Evolutionary conservation across 768 basidiomycete genomes (phyloP), one percentile per base, ranked within the genome.

Genomic region (Boletus pseudo-olivaceus): DNA sequence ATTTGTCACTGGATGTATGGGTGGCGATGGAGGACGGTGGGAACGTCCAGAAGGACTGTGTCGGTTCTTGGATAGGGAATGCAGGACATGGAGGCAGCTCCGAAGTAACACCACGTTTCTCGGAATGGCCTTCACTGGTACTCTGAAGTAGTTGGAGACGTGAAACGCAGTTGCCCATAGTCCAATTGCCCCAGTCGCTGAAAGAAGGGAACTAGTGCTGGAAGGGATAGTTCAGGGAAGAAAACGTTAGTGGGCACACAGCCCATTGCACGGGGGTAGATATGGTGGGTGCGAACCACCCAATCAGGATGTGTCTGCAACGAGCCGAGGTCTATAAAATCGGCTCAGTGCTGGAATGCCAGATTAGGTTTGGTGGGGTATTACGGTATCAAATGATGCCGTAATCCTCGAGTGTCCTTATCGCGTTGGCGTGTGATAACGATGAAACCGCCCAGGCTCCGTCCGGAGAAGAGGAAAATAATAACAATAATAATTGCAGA

Each of bases 21-120:
- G 63, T 57, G 3, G 80, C 71, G 15, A 85, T 76, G 15, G 75
- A 63, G 0, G 83, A 76, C 0, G 73, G 71, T 2, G 86, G 85
- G 9, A 75, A 62, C 8, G 77, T 78, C 88, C 88, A 91, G 62
- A 84, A 88, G 1, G 89, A 76, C 15, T 69, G 63, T 0, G 81
- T 81, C 3, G 85, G 80, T 53, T 80, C 75, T 2, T 72, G 63
- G 2, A 78, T 68, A 12, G 89, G 88, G 10, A 89, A 64, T 0
- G 80, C 81, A 1, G 37, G 72, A 17, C 51, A 58, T 3, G 55
- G 15, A 27, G 38, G 37, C 17, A 26, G 38, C 10, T 47, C 49
- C 32, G 29, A 39, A 40, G 34, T 0, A 40, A 29, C 7, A 23
- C 4, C 38, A 26, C 17, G 8, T 44, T 58, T 57, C 42, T 65